A percentile compares a stretch with the other conserved stretches of the same genome.
These are phyloP conservation scores for Papiliotrema nemorosa DNA, from an alignment of 1,284 basidiomycete genomes.

Conservation along the genomic window DNA sequence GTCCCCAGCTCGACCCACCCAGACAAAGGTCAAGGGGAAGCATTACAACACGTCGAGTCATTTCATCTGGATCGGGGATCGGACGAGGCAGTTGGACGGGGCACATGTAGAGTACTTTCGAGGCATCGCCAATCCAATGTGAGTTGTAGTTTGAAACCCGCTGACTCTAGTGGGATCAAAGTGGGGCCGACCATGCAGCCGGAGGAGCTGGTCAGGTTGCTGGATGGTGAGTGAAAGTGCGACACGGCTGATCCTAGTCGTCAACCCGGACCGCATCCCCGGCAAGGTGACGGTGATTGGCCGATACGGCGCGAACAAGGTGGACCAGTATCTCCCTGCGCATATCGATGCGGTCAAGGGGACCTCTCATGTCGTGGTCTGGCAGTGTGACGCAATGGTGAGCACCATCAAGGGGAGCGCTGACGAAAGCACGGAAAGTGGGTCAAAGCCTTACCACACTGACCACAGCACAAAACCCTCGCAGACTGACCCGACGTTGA, in stretches of 20 bases:
- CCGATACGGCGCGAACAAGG: conserved; percentile 86
- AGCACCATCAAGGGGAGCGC: conserved; percentile 10
- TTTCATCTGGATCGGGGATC: conserved; percentile 95
- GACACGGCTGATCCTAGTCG: conserved; percentile 52
- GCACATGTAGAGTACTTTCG: conserved; percentile 96
- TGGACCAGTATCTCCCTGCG: conserved; percentile 66
- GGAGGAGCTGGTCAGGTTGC: conserved; percentile 73
- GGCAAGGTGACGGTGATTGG: conserved; percentile 90
- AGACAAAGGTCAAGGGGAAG: conserved; percentile 9
- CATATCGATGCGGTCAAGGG: conserved; percentile 81
- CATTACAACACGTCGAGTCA: conserved; percentile 65
- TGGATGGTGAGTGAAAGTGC: conserved; percentile 61
- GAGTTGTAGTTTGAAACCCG: conserved; percentile 10
- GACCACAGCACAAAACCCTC: conserved; percentile 71
- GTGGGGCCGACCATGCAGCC: conserved; percentile 82
- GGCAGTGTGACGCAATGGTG: conserved; percentile 93
- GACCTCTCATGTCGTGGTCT: conserved; percentile 80
- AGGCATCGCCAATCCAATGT: conserved; percentile 89
- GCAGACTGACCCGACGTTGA: conserved; percentile 59
- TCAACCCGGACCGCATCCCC: conserved; percentile 77
- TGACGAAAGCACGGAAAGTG: conserved; percentile 35
- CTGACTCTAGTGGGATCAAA: conserved; percentile 67
- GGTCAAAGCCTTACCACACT: conserved; percentile 6
- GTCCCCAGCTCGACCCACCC: conserved; percentile 21
- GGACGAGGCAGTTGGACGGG: conserved; percentile 87